Evolutionary conservation across 306 rosid genomes (phyloP).

Genomic region (Clitoria ternatea): DNA sequence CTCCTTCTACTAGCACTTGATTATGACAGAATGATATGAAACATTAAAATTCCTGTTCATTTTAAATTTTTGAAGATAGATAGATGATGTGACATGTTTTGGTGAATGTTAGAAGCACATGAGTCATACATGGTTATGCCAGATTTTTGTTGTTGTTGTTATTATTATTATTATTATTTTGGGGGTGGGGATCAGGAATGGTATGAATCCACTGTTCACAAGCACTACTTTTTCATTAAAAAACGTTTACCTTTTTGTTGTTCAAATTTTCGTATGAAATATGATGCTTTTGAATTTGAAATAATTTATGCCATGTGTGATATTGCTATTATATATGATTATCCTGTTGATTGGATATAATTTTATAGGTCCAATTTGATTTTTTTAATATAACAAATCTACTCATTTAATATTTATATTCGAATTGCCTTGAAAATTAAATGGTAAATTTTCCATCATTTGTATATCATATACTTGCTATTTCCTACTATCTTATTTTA

Average conservation of each 20-base stretch:
- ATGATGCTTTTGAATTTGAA: conserved; percentile 9
- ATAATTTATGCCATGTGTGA: neutral
- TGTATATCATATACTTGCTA: neutral
- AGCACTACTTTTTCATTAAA: neutral
- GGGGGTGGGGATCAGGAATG: neutral
- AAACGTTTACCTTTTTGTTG: neutral
- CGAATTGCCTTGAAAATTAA: neutral
- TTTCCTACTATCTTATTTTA: neutral
- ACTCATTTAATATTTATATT: conserved; percentile 12
- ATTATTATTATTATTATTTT: too few relatives aligned
- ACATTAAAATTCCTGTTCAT: neutral
- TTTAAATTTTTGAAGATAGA: neutral
- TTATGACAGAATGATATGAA: neutral
- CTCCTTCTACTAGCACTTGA: neutral
- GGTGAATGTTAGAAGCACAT: conserved; percentile 1
- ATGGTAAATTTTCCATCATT: neutral
- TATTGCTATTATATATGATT: neutral
- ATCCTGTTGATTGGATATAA: conserved; percentile 7
- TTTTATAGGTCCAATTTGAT: conserved; percentile 4
- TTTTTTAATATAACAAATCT: neutral
- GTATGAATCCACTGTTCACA: neutral
- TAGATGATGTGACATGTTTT: neutral
- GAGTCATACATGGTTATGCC: neutral
- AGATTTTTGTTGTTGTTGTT: too few relatives aligned
- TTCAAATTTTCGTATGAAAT: conserved; percentile 4